phyloP scores from a whole-genome alignment of 164 flowering plant species.

The Liquidambar formosana region DNA sequence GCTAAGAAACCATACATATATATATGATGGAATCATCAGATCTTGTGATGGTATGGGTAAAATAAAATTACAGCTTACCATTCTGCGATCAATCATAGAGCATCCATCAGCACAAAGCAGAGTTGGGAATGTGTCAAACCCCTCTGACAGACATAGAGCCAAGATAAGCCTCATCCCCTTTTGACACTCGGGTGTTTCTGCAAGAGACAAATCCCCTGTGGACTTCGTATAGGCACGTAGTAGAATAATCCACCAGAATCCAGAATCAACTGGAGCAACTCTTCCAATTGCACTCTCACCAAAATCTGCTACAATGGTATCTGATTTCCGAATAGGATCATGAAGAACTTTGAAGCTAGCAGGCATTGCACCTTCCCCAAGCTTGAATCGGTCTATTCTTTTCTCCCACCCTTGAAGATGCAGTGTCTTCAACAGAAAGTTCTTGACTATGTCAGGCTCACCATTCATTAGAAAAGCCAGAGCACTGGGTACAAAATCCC shows the following conservation, averaged over 20 bases:
- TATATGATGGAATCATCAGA: too few relatives aligned
- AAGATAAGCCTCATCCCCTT: constrained; percentile 66
- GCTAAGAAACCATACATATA: too few relatives aligned
- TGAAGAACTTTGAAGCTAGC: constrained; percentile 80
- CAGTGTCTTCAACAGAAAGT: constrained; percentile 63
- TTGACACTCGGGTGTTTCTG: constrained; percentile 65
- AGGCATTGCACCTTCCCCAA: constrained; percentile 78
- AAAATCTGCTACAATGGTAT: constrained; percentile 64
- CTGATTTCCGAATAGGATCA: constrained; percentile 58
- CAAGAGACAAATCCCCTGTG: constrained; percentile 61
- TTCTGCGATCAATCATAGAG: constrained; percentile 72
- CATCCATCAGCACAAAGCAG: constrained; percentile 79
- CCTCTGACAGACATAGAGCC: constrained; percentile 64
- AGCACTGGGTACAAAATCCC: constrained; percentile 80
- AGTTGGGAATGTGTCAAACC: constrained; percentile 79
- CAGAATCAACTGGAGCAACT: constrained; percentile 82
- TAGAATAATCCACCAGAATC: constrained; percentile 81
- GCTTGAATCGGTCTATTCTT: constrained; percentile 59
- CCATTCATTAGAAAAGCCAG: constrained; percentile 78
- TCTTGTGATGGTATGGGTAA: too few relatives aligned
- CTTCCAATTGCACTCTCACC: constrained; percentile 82
- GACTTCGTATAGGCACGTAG: constrained; percentile 79
- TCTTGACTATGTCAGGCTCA: constrained; percentile 70
- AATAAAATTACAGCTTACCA: constrained; percentile 34
- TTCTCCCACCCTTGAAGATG: constrained; percentile 75